phyloP scores from a whole-genome alignment of 2,329 filamentous ascomycete species.

The Fusarium sublunatum region DNA sequence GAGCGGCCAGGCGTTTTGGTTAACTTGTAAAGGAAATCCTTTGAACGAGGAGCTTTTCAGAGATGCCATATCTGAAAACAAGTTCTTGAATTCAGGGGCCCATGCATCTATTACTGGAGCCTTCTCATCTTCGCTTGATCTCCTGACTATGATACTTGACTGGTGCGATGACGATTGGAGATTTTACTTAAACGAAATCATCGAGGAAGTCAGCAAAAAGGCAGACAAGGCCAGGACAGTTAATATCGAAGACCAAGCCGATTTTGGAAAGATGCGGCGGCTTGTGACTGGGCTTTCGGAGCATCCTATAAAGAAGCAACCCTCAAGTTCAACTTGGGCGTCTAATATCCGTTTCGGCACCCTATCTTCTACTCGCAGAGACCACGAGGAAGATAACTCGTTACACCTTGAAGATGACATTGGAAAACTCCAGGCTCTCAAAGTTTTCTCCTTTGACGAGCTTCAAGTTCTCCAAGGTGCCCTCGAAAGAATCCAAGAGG shows the following conservation, averaged over 20 bases:
- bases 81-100: not conserved
- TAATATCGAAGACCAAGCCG: constrained; percentile 1
- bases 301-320: not conserved
- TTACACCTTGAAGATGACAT: not conserved
- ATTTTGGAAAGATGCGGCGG: not conserved
- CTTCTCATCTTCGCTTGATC: constrained; percentile 5
- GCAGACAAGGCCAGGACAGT: constrained; percentile 9
- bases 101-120: not conserved
- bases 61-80: constrained; percentile 4
- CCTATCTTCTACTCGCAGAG: not conserved
- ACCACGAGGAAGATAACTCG: not conserved
- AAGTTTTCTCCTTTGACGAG: constrained; percentile 12
- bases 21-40: constrained; percentile 28
- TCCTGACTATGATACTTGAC: constrained; percentile 18
- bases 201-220: not conserved
- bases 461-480: constrained; percentile 12
- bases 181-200: constrained; percentile 29
- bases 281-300: not conserved
- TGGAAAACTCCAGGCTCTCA: not conserved
- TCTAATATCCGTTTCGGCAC: not conserved
- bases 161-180: constrained; percentile 35
- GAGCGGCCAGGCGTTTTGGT: constrained; percentile 11
- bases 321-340: too few species aligned
- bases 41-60: constrained; percentile 5
- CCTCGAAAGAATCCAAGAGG: constrained; percentile 23